Conservation (phyloP, 805 yeast species). For the Ogataea corticis region DNA sequence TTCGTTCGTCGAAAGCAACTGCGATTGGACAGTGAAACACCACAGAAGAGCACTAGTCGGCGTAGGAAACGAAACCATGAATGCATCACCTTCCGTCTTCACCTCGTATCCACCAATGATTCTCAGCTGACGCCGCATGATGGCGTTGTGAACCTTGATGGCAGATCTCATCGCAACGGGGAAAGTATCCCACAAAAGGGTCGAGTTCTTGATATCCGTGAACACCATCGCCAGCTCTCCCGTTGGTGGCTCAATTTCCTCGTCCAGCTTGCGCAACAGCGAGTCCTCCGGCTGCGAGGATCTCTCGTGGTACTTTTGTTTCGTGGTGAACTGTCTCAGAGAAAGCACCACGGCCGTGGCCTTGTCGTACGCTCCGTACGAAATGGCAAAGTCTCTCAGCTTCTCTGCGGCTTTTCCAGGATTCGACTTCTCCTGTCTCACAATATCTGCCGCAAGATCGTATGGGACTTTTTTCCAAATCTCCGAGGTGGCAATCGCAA, state of each 20-base stretch:
- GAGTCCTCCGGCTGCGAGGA: slow-evolving; percentile 67
- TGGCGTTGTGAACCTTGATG: slow-evolving; percentile 86
- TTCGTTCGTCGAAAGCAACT: slow-evolving; percentile 70
- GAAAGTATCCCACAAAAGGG: slow-evolving; percentile 87
- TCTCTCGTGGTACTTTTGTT: slow-evolving; percentile 39
- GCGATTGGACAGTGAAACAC: slow-evolving; percentile 92
- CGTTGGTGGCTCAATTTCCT: slow-evolving; percentile 91
- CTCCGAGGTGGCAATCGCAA: slow-evolving; percentile 79
- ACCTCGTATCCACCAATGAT: slow-evolving; percentile 98
- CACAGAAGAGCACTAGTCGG: slow-evolving; percentile 88
- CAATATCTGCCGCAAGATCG: slow-evolving; percentile 88
- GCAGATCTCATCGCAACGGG: slow-evolving; percentile 97
- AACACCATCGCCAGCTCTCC: slow-evolving; percentile 95
- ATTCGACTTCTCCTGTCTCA: slow-evolving; percentile 75
- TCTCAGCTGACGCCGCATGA: slow-evolving; percentile 91
- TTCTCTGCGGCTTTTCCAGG: slow-evolving; percentile 93
- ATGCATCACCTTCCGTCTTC: slow-evolving; percentile 98
- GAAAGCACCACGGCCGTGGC: slow-evolving; percentile 80
- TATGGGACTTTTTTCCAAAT: slow-evolving; percentile 83
- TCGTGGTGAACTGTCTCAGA: slow-evolving; percentile 51
- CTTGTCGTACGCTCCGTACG: slow-evolving; percentile 84
- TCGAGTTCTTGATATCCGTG: slow-evolving; percentile 95
- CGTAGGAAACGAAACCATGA: slow-evolving; percentile 95
- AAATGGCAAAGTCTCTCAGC: slow-evolving; percentile 88
- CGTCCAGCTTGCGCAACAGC: slow-evolving; percentile 75